Conservation (phyloP, 805 yeast species). For the Candida patagonica region DNA sequence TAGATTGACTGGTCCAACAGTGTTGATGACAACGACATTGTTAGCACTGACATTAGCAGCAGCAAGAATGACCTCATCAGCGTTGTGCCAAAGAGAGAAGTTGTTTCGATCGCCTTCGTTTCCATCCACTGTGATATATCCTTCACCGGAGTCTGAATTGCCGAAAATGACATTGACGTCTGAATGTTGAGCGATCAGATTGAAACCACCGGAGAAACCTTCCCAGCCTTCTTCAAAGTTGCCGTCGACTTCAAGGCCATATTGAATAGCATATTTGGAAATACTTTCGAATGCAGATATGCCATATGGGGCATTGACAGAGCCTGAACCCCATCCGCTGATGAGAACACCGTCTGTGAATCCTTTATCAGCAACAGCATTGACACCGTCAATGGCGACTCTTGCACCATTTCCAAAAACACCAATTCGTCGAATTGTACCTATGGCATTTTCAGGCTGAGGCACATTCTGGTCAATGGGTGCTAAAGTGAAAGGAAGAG, state of each 20-base stretch:
- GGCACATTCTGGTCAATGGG: not conserved
- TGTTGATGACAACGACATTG: conserved; percentile 49
- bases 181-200: conserved; percentile 38
- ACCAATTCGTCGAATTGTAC: conserved; percentile 27
- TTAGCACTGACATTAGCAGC: conserved; percentile 43
- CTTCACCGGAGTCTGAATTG: conserved; percentile 49
- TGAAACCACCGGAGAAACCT: conserved; percentile 27
- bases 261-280: conserved; percentile 36
- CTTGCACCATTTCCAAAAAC: conserved; percentile 49
- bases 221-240: conserved; percentile 36
- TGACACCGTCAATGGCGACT: conserved; percentile 41
- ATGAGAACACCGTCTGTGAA: conserved; percentile 46
- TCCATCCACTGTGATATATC: conserved; percentile 46
- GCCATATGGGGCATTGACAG: conserved; percentile 46
- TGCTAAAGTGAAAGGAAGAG: conserved; percentile 40
- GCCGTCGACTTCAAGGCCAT: conserved; percentile 38
- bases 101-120: conserved; percentile 52
- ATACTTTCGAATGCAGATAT: conserved; percentile 54
- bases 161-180: conserved; percentile 49
- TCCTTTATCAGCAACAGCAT: conserved; percentile 41
- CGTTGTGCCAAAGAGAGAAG: conserved; percentile 46
- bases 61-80: conserved; percentile 42
- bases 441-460: conserved; percentile 29
- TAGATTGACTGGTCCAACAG: conserved; percentile 53
- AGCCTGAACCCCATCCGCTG: conserved; percentile 59